A percentile compares a stretch with the other conserved stretches of the same genome.
These are phyloP conservation scores for Coniochaeta ligniaria DNA, from an alignment of 2,329 filamentous ascomycete genomes.

Conservation along the genomic window DNA sequence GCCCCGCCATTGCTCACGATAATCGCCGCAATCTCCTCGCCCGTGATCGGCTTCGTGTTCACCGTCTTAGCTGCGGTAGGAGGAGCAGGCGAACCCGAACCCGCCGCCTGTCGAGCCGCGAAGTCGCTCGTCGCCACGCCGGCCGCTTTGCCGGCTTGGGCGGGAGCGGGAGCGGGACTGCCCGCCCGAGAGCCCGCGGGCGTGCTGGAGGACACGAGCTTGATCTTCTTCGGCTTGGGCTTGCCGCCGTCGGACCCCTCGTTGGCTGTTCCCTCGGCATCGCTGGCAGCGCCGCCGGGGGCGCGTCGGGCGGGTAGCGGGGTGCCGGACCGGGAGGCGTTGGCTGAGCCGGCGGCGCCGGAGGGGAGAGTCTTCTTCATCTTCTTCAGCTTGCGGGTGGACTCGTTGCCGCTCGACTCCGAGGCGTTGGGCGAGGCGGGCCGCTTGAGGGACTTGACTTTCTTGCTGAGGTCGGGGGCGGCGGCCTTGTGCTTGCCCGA, in stretches of 20 bases:
- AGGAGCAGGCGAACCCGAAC: constrained; percentile 23
- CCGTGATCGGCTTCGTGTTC: constrained; percentile 45
- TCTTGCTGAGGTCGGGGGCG: constrained; percentile 40
- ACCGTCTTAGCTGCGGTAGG: constrained; percentile 37
- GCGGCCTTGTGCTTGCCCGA: constrained; percentile 38
- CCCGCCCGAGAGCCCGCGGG: constrained; percentile 54
- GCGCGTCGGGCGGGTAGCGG: constrained; percentile 41
- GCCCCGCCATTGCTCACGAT: constrained; percentile 40
- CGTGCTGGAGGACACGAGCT: constrained; percentile 42
- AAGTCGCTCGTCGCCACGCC: background rate
- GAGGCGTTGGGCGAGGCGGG: constrained; percentile 81
- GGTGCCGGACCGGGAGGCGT: constrained; percentile 47
- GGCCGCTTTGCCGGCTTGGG: background rate
- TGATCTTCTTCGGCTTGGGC: constrained; percentile 45
- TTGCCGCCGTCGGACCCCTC: constrained; percentile 54
- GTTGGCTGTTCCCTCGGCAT: constrained; percentile 64
- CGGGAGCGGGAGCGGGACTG: constrained; percentile 44
- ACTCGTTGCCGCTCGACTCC: constrained; percentile 89
- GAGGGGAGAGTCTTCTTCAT: constrained; percentile 54
- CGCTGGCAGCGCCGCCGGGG: constrained; percentile 50
- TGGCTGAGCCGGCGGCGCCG: constrained; percentile 30
- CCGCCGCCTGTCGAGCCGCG: constrained; percentile 1
- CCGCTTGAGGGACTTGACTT: constrained; percentile 65
- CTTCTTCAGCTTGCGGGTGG: constrained; percentile 67
- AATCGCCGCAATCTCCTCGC: constrained; percentile 16